Conservation (phyloP, 768 basidiomycete species). For the Lactifluus hygrophoroides region DNA sequence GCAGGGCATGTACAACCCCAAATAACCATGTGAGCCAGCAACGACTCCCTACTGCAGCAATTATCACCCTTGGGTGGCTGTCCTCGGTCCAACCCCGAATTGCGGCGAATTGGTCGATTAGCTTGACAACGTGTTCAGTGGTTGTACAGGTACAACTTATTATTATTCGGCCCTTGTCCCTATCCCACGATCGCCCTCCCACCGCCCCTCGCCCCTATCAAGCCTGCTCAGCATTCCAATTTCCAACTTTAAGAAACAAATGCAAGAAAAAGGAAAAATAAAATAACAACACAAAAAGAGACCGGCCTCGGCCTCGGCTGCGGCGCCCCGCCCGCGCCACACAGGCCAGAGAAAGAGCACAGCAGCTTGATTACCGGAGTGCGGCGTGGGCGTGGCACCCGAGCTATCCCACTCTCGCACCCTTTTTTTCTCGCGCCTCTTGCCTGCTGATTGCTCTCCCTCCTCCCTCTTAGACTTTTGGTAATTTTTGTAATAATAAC, state of each 20-base stretch:
- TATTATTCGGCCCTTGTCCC: background rate
- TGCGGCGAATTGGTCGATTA: too few relatives aligned
- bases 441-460: background rate
- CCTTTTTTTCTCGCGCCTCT: conserved; percentile 3
- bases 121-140: too few relatives aligned
- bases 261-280: background rate
- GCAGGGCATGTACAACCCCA: background rate
- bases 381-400: background rate
- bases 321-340: too few relatives aligned
- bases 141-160: too few relatives aligned
- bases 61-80: background rate
- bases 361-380: background rate
- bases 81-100: background rate
- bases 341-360: too few relatives aligned
- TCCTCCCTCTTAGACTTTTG: background rate
- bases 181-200: background rate
- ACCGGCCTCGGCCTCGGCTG: too few relatives aligned
- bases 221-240: background rate
- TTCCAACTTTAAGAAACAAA: background rate
- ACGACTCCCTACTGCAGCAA: conserved; percentile 1
- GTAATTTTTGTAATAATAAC: background rate
- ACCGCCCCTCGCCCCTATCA: background rate
- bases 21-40: background rate
- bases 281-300: background rate
- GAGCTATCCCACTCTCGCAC: conserved; percentile 11